Conservation (phyloP, 495 filamentous ascomycete genomes). For the Penicillium ochrochloron region DNA sequence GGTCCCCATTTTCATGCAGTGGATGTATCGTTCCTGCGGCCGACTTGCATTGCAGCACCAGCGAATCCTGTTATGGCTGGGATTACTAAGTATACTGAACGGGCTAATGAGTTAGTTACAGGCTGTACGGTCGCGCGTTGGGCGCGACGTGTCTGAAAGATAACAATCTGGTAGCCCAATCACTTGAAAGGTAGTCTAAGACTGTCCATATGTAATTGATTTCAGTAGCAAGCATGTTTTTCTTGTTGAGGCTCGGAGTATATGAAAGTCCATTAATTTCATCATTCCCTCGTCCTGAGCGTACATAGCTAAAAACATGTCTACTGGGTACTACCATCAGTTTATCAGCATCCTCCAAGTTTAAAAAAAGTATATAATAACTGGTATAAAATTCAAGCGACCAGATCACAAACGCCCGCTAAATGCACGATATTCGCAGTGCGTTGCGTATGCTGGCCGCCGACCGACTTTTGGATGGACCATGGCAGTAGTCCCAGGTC, state of each 20-base stretch:
- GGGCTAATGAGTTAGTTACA: neutral
- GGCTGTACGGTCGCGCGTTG: conserved; percentile 1
- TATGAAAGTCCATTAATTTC: neutral
- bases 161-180: neutral
- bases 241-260: neutral
- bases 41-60: conserved; percentile 8
- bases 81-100: neutral
- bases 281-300: neutral
- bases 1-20: conserved; percentile 22
- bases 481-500: conserved; percentile 15
- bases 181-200: neutral
- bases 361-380: neutral
- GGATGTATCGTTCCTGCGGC: conserved; percentile 33
- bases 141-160: conserved; percentile 6
- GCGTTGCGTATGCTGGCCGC: conserved; percentile 17
- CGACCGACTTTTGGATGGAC: conserved; percentile 18
- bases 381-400: neutral
- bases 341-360: neutral
- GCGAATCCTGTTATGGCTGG: neutral
- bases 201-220: neutral
- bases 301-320: neutral
- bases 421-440: conserved; percentile 17
- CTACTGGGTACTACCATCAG: neutral
- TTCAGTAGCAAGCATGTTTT: neutral
- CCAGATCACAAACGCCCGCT: neutral